Base-by-base conservation (phyloP, 495 filamentous ascomycete genomes). In the Aspergillus biplanus region DNA sequence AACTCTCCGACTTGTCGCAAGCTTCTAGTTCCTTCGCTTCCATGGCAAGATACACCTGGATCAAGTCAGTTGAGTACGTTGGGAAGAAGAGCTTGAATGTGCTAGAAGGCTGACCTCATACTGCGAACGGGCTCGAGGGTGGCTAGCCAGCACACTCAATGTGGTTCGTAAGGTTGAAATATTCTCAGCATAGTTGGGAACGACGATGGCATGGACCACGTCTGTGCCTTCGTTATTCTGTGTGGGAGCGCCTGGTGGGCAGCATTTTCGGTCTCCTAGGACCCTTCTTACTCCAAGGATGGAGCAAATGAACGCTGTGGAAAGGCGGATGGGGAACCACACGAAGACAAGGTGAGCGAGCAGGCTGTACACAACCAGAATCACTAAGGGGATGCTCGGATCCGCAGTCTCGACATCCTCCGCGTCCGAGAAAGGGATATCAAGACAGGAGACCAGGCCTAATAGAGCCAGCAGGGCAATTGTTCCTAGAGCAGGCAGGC, bases 31-130 rank as follows among this genome's bases (percentile, higher is more conserved):
- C 46, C 16, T 48, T 48, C 46, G 1, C 11, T 5, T 48, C 46
- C 46, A 48, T 48, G 8, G 46, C 46, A 48, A 48, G 46, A n/a
- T 48, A 48, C 16, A 48, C 46, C 46, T 48, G 46, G 13, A 3
- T n/a, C 11, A 7, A n/a, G 11, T 48, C 5, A 9, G 1, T 7
- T n/a, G 16, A 7, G 46, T 1, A 9, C 1, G 21, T 27, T 27
- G 21, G 21, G 21, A 27, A 7, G 46, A n/a, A 48, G 16, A 7
- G 16, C 16, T 48, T 12, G 12, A 44, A 9, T 48, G 11, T n/a
- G 46, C 16, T 48, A 16, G 16, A n/a, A 16, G 46, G 46, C 16
- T 48, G 8, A 48, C 46, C 46, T 48, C 46, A 16, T 48, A 48
- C 46, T 48, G 46, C 6, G 4, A 48, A 9, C 16, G 11, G 11